Percentiles rank a stretch among this genome's conserved stretches.
Evolutionary conservation across 768 basidiomycete species (phyloP).

Genomic region (Leccinum disarticulatum): DNA sequence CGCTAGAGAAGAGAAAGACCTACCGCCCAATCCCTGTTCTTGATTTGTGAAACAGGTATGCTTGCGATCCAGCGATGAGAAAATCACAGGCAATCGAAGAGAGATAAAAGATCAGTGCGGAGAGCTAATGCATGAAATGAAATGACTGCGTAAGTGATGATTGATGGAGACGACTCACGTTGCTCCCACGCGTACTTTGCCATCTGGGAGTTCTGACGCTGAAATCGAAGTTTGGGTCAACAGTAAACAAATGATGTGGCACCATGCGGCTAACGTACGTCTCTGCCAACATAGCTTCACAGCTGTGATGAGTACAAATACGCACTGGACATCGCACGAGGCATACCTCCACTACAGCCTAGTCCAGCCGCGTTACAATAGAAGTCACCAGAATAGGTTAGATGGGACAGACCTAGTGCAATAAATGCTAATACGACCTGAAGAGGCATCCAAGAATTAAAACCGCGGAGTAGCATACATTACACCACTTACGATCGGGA

Average conservation of each 20-base stretch:
- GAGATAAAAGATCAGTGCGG: slow-evolving; percentile 34
- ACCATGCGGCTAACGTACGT: slow-evolving; percentile 20
- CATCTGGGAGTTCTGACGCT: slow-evolving; percentile 34
- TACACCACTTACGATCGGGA: slow-evolving; percentile 31
- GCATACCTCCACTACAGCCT: slow-evolving; percentile 33
- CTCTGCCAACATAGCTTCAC: slow-evolving; percentile 32
- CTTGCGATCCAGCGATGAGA: slow-evolving; percentile 35
- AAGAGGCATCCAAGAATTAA: not conserved
- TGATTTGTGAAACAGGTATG: slow-evolving; percentile 33
- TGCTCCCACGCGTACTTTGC: slow-evolving; percentile 32
- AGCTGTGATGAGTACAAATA: slow-evolving; percentile 4
- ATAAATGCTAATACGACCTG: slow-evolving; percentile 30
- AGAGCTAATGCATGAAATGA: slow-evolving; percentile 17
- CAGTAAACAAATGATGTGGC: not conserved
- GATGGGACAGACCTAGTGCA: slow-evolving; percentile 24
- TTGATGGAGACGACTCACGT: slow-evolving; percentile 21
- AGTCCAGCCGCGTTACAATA: not conserved
- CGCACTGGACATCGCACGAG: not conserved
- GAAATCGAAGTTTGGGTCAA: not conserved
- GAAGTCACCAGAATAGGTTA: not conserved
- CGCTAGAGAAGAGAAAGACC: not conserved
- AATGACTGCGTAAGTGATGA: not conserved
- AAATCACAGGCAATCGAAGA: slow-evolving; percentile 36
- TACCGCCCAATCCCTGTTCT: slow-evolving; percentile 31
- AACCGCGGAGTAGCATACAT: not conserved